Base-by-base conservation (phyloP, 2,329 filamentous ascomycete genomes). In the Alternaria ethzedia region DNA sequence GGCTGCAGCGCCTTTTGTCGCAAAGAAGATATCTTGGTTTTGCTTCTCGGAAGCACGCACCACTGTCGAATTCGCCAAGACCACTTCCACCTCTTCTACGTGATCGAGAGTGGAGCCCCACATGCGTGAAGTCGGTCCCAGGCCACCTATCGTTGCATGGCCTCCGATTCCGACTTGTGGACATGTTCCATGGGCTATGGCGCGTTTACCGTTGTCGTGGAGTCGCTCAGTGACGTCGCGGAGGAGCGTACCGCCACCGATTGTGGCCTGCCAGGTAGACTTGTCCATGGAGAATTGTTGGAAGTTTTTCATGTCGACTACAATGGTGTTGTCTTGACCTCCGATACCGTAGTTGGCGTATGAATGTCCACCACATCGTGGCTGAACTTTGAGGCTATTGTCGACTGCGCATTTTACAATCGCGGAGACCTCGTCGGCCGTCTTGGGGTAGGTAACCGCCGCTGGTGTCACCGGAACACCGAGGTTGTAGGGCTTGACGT, bases 361-460 rank as follows among this genome's bases (percentile, higher is more conserved):
- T 0, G 87, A 90, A 68, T 91, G 89, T 0, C 89, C 89, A 4
- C 89, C 89, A 2, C 86, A 87, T 49, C 84, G 85, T n/a, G 88
- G 84, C 71, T 90, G 87, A 0, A 90, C 86, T 64, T 86, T 85
- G 43, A 86, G 73, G 6, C 79, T 80, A 64, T 83, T 82, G 10
- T 83, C 70, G 0, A 77, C 81, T 1, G 88, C 89, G 68, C 88
- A 90, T 66, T 86, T 86, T 45, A 91, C 82, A 15, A 88, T 85
- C 2, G 74, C 83, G 1, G 87, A 82, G 3, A 90, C 84, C 47
- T 90, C 85, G 5, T 85, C 74, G 1, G 83, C 79, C 0, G 78
- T 85, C 20, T 82, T 74, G 0, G 88, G 88, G 26, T 87, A 83
- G 3, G 88, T 83, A 15, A 90, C 85, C 3, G 87, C 87, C 7